phyloP scores from a whole-genome alignment of 2,329 filamentous ascomycete species.

The Metarhizium guizhouense region DNA sequence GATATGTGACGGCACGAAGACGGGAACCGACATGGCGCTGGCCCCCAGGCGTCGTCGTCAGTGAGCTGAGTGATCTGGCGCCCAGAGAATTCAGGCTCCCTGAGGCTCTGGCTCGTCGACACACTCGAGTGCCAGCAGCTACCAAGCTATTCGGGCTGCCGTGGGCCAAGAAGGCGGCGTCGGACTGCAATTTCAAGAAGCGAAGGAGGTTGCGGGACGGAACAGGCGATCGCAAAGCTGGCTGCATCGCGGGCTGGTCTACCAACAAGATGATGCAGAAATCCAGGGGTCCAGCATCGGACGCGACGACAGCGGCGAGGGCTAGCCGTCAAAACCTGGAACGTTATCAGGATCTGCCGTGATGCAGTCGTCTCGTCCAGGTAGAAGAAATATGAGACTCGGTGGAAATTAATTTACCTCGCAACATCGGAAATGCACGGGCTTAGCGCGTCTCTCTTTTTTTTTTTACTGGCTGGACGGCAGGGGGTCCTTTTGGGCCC shows the following conservation, averaged over 20 bases:
- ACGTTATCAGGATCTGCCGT: neutral
- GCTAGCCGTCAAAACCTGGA: constrained; percentile 2
- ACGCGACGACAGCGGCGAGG: constrained; percentile 4
- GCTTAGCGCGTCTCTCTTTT: neutral
- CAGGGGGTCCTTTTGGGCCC: neutral
- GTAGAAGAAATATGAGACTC: neutral
- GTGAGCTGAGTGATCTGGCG: neutral
- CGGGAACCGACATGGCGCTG: neutral
- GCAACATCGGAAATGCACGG: neutral
- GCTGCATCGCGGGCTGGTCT: constrained; percentile 31
- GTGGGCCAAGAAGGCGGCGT: constrained; percentile 43
- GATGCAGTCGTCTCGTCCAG: neutral
- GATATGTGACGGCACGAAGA: neutral
- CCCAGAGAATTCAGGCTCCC: neutral
- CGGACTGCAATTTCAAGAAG: constrained; percentile 64
- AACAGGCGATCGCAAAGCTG: constrained; percentile 32
- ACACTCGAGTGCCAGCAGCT: constrained; percentile 9
- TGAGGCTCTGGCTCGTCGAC: constrained; percentile 12
- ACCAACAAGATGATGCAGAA: constrained; percentile 5
- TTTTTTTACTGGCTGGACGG: neutral
- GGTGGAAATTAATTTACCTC: neutral
- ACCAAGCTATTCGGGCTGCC: constrained; percentile 12
- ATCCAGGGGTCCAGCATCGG: constrained; percentile 7
- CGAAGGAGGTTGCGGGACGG: constrained; percentile 54
- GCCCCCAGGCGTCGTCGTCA: neutral